These are phyloP conservation scores for Globisporangium apiculatum DNA, from an alignment of 352 stramenopile genomes.

Conservation along the genomic window DNA sequence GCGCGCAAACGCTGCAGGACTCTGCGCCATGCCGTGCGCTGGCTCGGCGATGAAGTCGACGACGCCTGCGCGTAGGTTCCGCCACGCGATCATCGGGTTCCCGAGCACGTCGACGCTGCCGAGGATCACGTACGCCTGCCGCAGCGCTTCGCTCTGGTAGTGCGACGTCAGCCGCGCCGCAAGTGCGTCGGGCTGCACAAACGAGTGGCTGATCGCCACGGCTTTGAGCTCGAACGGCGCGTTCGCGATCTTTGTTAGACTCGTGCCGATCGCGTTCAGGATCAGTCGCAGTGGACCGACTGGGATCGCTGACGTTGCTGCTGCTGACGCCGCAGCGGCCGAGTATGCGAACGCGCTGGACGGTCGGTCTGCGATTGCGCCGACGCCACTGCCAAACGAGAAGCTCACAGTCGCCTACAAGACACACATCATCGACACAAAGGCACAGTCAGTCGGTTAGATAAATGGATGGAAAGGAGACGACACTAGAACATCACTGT, in stretches of 20 bases:
- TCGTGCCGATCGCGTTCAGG: constrained; percentile 82
- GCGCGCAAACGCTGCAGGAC: constrained; percentile 69
- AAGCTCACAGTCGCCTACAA: constrained; percentile 74
- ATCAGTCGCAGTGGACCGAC: constrained; percentile 77
- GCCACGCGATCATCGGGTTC: constrained; percentile 86
- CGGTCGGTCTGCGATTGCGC: constrained; percentile 48
- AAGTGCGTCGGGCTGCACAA: constrained; percentile 74
- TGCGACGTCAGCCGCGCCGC: constrained; percentile 63
- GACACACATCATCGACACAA: background rate
- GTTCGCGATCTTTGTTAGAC: constrained; percentile 85
- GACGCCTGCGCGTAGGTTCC: constrained; percentile 74
- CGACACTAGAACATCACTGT: no score
- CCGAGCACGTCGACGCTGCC: constrained; percentile 84
- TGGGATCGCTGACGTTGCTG: constrained; percentile 40
- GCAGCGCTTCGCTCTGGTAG: constrained; percentile 84
- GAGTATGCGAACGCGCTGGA: background rate
- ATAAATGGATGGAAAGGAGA: background rate
- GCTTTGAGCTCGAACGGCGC: constrained; percentile 79
- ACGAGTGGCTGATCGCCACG: constrained; percentile 75
- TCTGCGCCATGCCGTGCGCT: constrained; percentile 71
- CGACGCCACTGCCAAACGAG: constrained; percentile 62
- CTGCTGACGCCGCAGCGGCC: constrained; percentile 9
- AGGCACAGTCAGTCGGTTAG: background rate
- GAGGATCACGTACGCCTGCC: constrained; percentile 84
- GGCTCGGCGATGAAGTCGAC: constrained; percentile 82